Evolutionary conservation across 139 green algal genomes (phyloP).

Genomic region (Micractinium sp.): DNA sequence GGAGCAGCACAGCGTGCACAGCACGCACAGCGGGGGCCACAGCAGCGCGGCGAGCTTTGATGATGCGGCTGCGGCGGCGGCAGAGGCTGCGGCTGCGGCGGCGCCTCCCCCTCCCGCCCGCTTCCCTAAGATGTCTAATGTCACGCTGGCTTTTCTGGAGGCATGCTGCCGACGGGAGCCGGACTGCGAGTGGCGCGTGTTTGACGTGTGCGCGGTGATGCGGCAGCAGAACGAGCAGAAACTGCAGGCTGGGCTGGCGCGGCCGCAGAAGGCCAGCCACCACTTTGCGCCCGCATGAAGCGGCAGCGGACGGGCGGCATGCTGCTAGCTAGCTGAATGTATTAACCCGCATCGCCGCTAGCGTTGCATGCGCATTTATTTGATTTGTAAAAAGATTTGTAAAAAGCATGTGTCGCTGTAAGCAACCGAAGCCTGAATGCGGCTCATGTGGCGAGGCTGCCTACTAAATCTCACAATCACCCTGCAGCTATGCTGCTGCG

Average conservation of each 20-base stretch:
- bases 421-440: too few species aligned
- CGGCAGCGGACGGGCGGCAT: too few species aligned
- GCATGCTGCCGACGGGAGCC: conserved; percentile 51
- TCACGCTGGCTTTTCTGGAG: conserved; percentile 63
- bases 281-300: conserved; percentile 39
- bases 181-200: conserved; percentile 58
- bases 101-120: background rate
- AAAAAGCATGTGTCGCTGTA: too few species aligned
- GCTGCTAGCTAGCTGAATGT: too few species aligned
- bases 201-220: conserved; percentile 65
- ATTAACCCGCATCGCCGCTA: too few species aligned
- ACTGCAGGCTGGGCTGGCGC: conserved; percentile 44
- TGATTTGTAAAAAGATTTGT: too few species aligned
- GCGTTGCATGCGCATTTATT: too few species aligned
- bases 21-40: background rate
- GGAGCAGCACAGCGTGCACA: background rate
- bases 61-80: background rate
- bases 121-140: conserved; percentile 51
- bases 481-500: too few species aligned
- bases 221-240: conserved; percentile 60
- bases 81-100: background rate
- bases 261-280: conserved; percentile 55
- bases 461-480: too few species aligned
- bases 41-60: background rate
- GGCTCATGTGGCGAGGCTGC: too few species aligned